Base-by-base conservation (phyloP, 192 early-diverging fungal species). In the Phlyctochytrium planicorne region DNA sequence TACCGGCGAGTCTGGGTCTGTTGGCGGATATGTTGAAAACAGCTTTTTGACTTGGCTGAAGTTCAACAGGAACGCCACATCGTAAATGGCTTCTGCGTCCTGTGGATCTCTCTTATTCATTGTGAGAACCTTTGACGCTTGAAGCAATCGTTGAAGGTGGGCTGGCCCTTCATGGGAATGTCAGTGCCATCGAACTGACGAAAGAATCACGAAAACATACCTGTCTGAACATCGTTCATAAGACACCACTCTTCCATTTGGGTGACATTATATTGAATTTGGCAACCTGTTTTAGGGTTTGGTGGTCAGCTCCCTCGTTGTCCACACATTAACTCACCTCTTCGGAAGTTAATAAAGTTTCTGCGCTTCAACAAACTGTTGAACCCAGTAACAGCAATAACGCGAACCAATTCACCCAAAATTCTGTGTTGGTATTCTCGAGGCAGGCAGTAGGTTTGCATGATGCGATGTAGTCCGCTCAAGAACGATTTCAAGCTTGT, bases 201-300 rank as follows among this genome's bases (percentile, higher is more conserved):
- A 56, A 59, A 0, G 24, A 16, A 16, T 27, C 24, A 68, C 65
- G 27, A 10, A 56, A 47, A 57, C 29, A 25, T 59, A 74, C 72
- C 66, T 55, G 94, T 91, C 24, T 82, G 72, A 3, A 94, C 83
- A 30, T 86, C 87, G 72, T 93, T 88, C 14, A 84, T 84, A 74
- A 91, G 91, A 85, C 92, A 94, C 95, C 95, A 97, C 69, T 97
- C 95, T 71, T 94, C 91, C 63, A 97, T 85, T 25, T 92, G 87
- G 2, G 91, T 91, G 63, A 95, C 84, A 60, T 97, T 97, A 75
- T 93, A 97, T 78, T 95, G 93, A 70, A 97, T 93, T 83, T 97
- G 95, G 89, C 93, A 91, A 17, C 88, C 40, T 47, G 6, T 6
- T 14, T 14, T 14, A 14, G 6, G 40, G 20, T 20, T 6, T 20